Percentiles rank a stretch among this genome's conserved stretches.
phyloP scores from a whole-genome alignment of 805 yeast species.

The Starmerella potacharoeniae region DNA sequence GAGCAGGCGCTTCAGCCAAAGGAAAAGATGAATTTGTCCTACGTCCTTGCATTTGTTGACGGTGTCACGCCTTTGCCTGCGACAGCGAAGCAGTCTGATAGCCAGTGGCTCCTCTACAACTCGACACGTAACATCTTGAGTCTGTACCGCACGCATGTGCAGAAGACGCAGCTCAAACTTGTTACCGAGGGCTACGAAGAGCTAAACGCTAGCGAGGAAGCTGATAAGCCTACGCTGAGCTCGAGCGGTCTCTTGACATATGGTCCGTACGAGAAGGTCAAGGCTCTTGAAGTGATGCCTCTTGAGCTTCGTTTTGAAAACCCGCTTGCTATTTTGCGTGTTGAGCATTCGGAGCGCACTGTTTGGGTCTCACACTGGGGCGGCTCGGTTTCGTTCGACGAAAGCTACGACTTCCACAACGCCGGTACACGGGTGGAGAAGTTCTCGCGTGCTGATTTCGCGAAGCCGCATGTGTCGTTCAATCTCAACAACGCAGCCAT shows the following conservation, averaged over 20 bases:
- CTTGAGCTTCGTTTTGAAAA: conserved; percentile 51
- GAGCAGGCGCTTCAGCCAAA: conserved; percentile 62
- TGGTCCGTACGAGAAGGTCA: conserved; percentile 42
- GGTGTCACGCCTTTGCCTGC: conserved; percentile 56
- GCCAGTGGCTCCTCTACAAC: conserved; percentile 47
- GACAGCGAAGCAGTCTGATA: conserved; percentile 44
- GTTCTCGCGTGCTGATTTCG: conserved; percentile 72
- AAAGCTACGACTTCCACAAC: conserved; percentile 70
- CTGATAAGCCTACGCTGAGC: conserved; percentile 17
- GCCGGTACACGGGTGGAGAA: conserved; percentile 53
- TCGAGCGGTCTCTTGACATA: conserved; percentile 33
- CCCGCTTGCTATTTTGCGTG: conserved; percentile 53
- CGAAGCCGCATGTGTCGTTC: conserved; percentile 39
- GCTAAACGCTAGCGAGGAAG: conserved; percentile 34
- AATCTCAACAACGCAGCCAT: conserved; percentile 48
- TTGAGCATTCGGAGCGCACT: conserved; percentile 52
- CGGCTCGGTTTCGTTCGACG: conserved; percentile 61
- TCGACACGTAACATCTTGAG: conserved; percentile 48
- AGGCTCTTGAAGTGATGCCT: conserved; percentile 39
- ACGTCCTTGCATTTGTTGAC: conserved; percentile 19
- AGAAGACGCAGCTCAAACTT: conserved; percentile 38
- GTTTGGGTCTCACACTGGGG: conserved; percentile 87
- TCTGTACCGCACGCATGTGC: conserved; percentile 47
- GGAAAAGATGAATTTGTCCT: conserved; percentile 39
- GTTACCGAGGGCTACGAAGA: conserved; percentile 26